Percentiles rank a stretch among this genome's conserved stretches.
Evolutionary conservation across 2,329 filamentous ascomycete genomes (phyloP).

Genomic region (Fusarium sp.): DNA sequence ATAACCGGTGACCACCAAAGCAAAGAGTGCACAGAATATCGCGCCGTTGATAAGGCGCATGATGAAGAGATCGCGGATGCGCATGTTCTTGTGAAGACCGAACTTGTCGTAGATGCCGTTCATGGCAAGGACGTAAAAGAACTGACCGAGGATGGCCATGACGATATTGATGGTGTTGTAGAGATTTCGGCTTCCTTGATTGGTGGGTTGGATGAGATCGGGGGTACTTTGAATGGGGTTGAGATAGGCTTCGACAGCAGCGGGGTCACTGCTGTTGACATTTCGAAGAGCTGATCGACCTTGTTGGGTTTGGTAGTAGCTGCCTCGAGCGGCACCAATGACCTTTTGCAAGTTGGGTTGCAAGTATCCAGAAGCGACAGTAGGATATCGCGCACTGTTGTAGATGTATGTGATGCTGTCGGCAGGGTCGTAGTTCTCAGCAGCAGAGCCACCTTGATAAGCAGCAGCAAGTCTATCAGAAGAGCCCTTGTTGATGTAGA

Average conservation of each 20-base stretch:
- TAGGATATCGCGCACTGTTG: slow-evolving; percentile 54
- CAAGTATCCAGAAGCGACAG: slow-evolving; percentile 48
- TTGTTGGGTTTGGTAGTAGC: slow-evolving; percentile 45
- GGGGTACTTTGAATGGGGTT: slow-evolving; percentile 50
- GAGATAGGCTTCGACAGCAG: slow-evolving; percentile 50
- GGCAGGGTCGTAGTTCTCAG: slow-evolving; percentile 49
- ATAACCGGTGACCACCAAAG: slow-evolving; percentile 54
- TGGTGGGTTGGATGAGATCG: slow-evolving; percentile 50
- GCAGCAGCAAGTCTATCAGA: slow-evolving; percentile 49
- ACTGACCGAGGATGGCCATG: slow-evolving; percentile 51
- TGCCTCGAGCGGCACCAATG: slow-evolving; percentile 41
- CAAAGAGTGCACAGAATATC: slow-evolving; percentile 52
- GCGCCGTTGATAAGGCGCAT: slow-evolving; percentile 47
- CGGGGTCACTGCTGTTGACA: slow-evolving; percentile 41
- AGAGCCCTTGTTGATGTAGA: slow-evolving; percentile 51
- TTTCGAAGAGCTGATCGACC: slow-evolving; percentile 35
- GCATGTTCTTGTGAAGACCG: slow-evolving; percentile 26
- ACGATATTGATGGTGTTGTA: slow-evolving; percentile 57
- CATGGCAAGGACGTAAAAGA: slow-evolving; percentile 48
- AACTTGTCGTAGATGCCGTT: slow-evolving; percentile 42
- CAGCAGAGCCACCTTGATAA: slow-evolving; percentile 41
- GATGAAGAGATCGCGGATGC: slow-evolving; percentile 45
- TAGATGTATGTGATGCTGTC: slow-evolving; percentile 53
- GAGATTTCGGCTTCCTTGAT: slow-evolving; percentile 51
- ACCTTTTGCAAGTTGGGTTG: slow-evolving; percentile 48